These are phyloP conservation scores for Barnettozyma salicaria DNA, from an alignment of 805 yeast species.

Conservation along the genomic window DNA sequence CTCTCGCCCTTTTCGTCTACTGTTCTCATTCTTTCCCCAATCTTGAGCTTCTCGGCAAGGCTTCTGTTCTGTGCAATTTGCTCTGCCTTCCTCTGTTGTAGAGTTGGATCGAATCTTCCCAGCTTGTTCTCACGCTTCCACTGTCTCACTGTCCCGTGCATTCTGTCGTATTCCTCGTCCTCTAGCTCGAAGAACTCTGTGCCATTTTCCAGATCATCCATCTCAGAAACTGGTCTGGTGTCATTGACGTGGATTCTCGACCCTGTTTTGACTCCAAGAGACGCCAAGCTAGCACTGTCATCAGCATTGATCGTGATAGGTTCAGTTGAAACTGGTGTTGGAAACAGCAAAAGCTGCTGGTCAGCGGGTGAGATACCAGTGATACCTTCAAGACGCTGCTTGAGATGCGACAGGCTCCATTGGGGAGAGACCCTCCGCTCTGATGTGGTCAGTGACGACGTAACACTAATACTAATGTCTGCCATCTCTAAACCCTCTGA, in stretches of 20 bases:
- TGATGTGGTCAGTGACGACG: constrained; percentile 62
- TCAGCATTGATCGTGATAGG: constrained; percentile 18
- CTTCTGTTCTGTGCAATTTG: constrained; percentile 25
- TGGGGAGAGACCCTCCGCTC: constrained; percentile 58
- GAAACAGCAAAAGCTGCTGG: constrained; percentile 48
- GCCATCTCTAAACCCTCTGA: constrained; percentile 6
- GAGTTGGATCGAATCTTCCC: constrained; percentile 67
- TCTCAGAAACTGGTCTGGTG: constrained; percentile 44
- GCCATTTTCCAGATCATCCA: constrained; percentile 36
- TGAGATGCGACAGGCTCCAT: constrained; percentile 53
- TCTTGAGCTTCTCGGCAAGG: constrained; percentile 30
- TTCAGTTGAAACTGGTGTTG: constrained; percentile 27
- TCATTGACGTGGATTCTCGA: constrained; percentile 56
- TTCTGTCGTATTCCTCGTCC: constrained; percentile 55
- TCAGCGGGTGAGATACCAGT: constrained; percentile 65
- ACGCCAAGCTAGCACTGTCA: constrained; percentile 11
- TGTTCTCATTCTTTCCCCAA: constrained; percentile 52
- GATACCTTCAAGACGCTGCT: constrained; percentile 52
- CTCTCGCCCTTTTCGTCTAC: constrained; percentile 46
- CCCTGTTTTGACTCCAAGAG: constrained; percentile 29
- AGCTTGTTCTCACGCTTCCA: constrained; percentile 70
- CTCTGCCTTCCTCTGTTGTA: constrained; percentile 27
- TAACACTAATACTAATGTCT: constrained; percentile 50
- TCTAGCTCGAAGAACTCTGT: constrained; percentile 40
- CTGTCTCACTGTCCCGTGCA: constrained; percentile 56